Base-by-base conservation (phyloP, 345 rosid genomes). In the Anastatica hierochuntica region DNA sequence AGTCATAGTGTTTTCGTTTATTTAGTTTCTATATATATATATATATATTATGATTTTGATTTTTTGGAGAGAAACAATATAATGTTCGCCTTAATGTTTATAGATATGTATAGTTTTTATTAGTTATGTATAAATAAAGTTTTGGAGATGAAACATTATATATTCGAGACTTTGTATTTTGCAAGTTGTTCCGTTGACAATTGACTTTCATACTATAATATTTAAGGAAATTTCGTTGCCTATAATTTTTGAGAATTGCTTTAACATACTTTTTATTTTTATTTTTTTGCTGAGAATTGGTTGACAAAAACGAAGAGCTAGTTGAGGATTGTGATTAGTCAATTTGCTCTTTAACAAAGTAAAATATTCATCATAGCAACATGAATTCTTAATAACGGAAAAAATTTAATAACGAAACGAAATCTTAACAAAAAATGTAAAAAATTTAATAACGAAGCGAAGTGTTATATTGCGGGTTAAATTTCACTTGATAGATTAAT, bases 141-240 rank as follows among this genome's bases (percentile, higher is more conserved):
- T n/a, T n/a, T n/a, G n/a, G n/a, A n/a, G n/a, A n/a, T n/a, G n/a
- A n/a, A n/a, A n/a, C n/a, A n/a, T n/a, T n/a, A n/a, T n/a, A 19
- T 21, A 1, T 49, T 17, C n/a, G n/a, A 27, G 56, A 48, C 56
- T 49, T 58, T 48, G 55, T 58, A 47, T 47, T 58, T 58, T n/a
- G n/a, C n/a, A n/a, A 51, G 54, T 12, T 36, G n/a, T 43, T 16
- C n/a, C n/a, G 17, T 29, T 42, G 7, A 40, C n/a, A 7, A 4
- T 34, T 34, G 30, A 50, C 5, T 19, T 30, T 19, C 11, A 13
- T 42, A 21, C n/a, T 30, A 42, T 6, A 6, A 14, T 30, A 19
- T 42, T 21, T 9, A 18, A 19, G 41, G 8, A 41, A 13, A 19
- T 42, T 27, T 18, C 6, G 26, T 3, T 39, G n/a, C n/a, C n/a